These are phyloP conservation scores for Leishmania aethiopica DNA, from an alignment of 208 protist species.

Conservation along the genomic window DNA sequence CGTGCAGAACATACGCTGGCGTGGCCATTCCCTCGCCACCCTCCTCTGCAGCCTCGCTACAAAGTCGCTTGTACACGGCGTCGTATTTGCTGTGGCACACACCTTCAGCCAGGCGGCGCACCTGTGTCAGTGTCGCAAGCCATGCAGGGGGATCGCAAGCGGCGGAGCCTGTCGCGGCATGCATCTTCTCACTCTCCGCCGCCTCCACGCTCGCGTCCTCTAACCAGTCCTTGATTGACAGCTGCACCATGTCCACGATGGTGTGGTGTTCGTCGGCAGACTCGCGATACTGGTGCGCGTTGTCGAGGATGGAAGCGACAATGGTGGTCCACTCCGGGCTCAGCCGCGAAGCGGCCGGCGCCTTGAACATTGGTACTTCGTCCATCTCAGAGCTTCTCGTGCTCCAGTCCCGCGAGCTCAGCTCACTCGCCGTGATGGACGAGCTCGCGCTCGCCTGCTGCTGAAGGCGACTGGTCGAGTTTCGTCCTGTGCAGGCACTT, in stretches of 20 bases:
- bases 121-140: conserved; percentile 12
- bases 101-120: conserved; percentile 17
- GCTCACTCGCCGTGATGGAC: conserved; percentile 24
- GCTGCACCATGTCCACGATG: conserved; percentile 12
- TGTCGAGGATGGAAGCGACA: conserved; percentile 25
- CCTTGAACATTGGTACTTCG: not conserved
- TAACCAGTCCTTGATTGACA: conserved; percentile 13
- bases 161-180: not conserved
- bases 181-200: not conserved
- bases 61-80: conserved; percentile 27
- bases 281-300: conserved; percentile 20
- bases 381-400: conserved; percentile 5
- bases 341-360: conserved; percentile 1
- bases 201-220: conserved; percentile 1
- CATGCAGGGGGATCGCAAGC: conserved; percentile 5
- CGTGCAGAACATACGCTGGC: not conserved
- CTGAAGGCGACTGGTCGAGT: conserved; percentile 5
- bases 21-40: conserved; percentile 4
- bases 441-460: conserved; percentile 11
- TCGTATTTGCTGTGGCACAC: conserved; percentile 36
- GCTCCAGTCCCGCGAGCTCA: conserved; percentile 19
- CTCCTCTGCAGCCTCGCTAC: conserved; percentile 17
- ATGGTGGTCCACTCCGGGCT: conserved; percentile 21
- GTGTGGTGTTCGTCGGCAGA: conserved; percentile 10
- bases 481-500: not conserved